Evolutionary conservation across 495 filamentous ascomycete genomes (phyloP).

Genomic region (Neurospora tetraspora): DNA sequence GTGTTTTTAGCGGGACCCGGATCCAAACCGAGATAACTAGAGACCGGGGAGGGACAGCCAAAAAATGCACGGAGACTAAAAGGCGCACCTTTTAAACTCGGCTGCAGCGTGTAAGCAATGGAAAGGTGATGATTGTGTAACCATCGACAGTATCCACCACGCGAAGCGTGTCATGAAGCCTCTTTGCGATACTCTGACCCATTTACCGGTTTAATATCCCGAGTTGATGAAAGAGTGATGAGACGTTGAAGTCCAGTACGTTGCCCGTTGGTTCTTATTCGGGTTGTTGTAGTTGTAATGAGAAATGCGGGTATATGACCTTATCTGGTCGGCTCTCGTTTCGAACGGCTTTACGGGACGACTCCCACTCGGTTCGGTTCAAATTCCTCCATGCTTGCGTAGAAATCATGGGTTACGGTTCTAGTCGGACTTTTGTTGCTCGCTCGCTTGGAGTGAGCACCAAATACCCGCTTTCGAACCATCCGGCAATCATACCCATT

Average conservation of each 20-base stretch:
- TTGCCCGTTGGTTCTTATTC: not conserved
- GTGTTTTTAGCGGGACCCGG: not conserved
- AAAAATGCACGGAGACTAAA: not conserved
- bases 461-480: not conserved
- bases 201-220: not conserved
- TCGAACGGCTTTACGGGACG: not conserved
- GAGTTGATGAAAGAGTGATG: not conserved
- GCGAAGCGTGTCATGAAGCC: not conserved
- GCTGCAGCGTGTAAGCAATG: not conserved
- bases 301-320: not conserved
- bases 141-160: slow-evolving; percentile 5
- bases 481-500: not conserved
- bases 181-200: not conserved
- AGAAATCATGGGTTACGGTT: not conserved
- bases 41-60: not conserved
- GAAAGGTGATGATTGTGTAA: slow-evolving; percentile 3
- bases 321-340: not conserved
- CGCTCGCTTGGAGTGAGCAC: not conserved
- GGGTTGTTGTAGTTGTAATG: not conserved
- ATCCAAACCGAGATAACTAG: not conserved
- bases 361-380: not conserved
- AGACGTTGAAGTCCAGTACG: not conserved
- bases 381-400: not conserved
- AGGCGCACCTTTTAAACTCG: not conserved
- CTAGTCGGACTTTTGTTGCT: not conserved